Evolutionary conservation across 306 rosid genomes (phyloP), one percentile per base, ranked within the genome.

Genomic region (Quercus cerris): DNA sequence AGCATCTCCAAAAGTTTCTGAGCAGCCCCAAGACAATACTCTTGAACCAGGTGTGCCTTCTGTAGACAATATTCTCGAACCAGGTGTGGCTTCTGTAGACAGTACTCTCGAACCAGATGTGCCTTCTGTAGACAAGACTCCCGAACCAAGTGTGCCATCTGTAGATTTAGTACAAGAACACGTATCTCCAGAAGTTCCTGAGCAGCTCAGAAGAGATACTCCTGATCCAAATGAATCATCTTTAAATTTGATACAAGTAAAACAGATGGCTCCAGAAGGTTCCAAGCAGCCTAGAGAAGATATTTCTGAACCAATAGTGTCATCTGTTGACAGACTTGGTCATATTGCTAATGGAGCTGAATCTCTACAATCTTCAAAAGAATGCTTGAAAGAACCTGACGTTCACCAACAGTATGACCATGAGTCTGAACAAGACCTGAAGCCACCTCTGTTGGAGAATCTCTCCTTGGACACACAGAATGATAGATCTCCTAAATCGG

Each of bases 401-500:
- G 70, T 46, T 82, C 80, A 67, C 72, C 81, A 27, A 28, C 89
- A 67, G 77, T 49, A 28, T 44, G 88, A 73, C 70, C 56, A 69
- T 73, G 86, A 85, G 88, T 71, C 81, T 69, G 87, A 86, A 69
- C 78, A 76, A 75, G 87, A 80, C 57, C 80, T 80, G 80, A 86
- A 87, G 82, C 81, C 83, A 46, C 87, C 61, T 61, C 84, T 89
- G 41, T 77, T 75, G 71, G 84, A 78, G 72, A 69, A 84, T 75
- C 83, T 59, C 74, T 81, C 93, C 41, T 74, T 80, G 54, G 79
- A 78, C 55, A 49, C 85, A 9, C 80, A 9, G 79, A 87, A 76
- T 56, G 87, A 78, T 70, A 72, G 62, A 56, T 62, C 74, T 71
- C 72, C 78, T 62, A 86, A 86, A 69, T 81, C 84, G 23, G 79